phyloP scores from a whole-genome alignment of 305 asterid genomes.

The Salvia sclarea region DNA sequence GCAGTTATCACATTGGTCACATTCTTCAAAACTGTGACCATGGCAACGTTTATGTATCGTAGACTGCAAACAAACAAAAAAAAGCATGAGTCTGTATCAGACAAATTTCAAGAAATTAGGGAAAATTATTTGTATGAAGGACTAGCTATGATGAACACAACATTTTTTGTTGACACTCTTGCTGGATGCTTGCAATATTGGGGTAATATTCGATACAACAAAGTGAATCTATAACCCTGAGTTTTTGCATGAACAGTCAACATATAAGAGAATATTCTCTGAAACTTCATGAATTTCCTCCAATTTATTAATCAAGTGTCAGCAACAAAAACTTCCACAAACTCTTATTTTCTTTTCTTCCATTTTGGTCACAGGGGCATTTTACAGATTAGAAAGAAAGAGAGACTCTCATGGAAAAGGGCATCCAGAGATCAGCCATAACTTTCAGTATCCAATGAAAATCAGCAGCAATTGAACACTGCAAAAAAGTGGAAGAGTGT shows the following conservation, averaged over 20 bases:
- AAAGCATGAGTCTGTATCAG: not conserved
- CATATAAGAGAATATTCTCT: not conserved
- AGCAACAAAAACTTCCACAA: not conserved
- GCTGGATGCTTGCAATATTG: not conserved
- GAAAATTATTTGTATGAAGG: not conserved
- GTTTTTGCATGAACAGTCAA: not conserved
- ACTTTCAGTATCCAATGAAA: too few species aligned
- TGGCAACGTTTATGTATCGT: constrained; percentile 83
- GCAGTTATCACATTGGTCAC: constrained; percentile 94
- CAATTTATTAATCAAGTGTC: constrained; percentile 12
- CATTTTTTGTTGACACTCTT: not conserved
- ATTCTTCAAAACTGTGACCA: constrained; percentile 98
- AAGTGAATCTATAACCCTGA: not conserved
- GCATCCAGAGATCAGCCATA: not conserved
- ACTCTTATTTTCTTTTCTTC: not conserved
- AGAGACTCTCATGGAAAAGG: not conserved
- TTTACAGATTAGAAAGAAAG: not conserved
- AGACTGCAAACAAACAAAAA: constrained; percentile 53
- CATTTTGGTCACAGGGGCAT: not conserved
- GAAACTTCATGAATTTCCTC: not conserved
- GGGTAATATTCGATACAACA: not conserved
- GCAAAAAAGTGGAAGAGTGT: not conserved
- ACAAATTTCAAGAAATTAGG: not conserved
- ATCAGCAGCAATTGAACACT: too few species aligned
- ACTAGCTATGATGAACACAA: not conserved